phyloP scores from a whole-genome alignment of 441 rosid genomes.

The Populus hybrid region DNA sequence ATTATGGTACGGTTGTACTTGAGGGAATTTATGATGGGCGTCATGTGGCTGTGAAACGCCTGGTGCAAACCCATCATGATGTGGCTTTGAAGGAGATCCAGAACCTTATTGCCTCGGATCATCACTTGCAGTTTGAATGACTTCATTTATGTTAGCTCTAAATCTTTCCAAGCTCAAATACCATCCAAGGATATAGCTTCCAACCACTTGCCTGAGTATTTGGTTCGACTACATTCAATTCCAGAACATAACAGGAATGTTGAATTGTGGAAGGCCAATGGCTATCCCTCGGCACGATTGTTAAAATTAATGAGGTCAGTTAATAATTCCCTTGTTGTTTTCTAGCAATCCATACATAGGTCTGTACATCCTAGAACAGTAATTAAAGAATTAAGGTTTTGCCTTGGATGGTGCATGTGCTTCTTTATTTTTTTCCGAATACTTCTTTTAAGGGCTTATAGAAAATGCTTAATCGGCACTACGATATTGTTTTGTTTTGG shows the following conservation, averaged over 20 bases:
- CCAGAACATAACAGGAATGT: slow-evolving; percentile 40
- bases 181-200: slow-evolving; percentile 31
- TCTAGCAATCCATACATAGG: neutral
- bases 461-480: neutral
- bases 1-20: slow-evolving; percentile 81
- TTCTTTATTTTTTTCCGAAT: neutral
- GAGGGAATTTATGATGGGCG: slow-evolving; percentile 82
- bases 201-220: slow-evolving; percentile 26
- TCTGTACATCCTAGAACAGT: neutral
- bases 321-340: neutral
- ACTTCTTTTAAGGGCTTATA: neutral
- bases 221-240: slow-evolving; percentile 32
- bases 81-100: slow-evolving; percentile 83
- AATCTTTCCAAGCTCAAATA: slow-evolving; percentile 37
- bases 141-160: slow-evolving; percentile 49
- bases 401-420: neutral
- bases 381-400: neutral
- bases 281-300: slow-evolving; percentile 64
- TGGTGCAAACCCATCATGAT: slow-evolving; percentile 79
- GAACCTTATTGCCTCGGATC: slow-evolving; percentile 84
- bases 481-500: neutral
- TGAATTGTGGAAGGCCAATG: slow-evolving; percentile 73
- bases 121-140: slow-evolving; percentile 80
- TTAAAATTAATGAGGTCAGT: slow-evolving; percentile 79
- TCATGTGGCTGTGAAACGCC: slow-evolving; percentile 80